Conservation (phyloP, 306 rosid genomes). For the Sindora glabra region DNA sequence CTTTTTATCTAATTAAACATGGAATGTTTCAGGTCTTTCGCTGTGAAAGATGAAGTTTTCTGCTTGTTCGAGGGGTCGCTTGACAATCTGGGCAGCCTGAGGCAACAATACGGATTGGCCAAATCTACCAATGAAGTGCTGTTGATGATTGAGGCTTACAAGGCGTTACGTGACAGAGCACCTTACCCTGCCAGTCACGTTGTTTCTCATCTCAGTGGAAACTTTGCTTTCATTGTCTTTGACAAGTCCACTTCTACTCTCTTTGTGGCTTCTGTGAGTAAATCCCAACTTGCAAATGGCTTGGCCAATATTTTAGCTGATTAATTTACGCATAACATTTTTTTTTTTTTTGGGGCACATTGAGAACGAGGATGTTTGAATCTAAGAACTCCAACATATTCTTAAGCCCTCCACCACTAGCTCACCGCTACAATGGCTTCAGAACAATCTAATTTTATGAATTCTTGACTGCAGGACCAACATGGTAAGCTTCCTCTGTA, state of each 20-base stretch:
- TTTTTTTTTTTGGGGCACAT: too few relatives aligned
- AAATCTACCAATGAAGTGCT: conserved; percentile 74
- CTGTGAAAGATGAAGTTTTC: conserved; percentile 86
- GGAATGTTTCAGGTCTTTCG: conserved; percentile 63
- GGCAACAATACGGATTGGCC: conserved; percentile 78
- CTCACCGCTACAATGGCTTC: too few relatives aligned
- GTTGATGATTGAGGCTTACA: conserved; percentile 83
- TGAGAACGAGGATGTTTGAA: too few relatives aligned
- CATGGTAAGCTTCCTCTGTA: conserved; percentile 66
- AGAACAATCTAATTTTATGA: conserved; percentile 6
- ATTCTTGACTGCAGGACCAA: conserved; percentile 73
- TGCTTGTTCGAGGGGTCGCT: conserved; percentile 86
- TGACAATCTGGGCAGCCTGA: conserved; percentile 80
- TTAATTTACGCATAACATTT: too few relatives aligned
- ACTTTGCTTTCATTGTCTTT: conserved; percentile 71
- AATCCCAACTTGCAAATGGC: neutral
- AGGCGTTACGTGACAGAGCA: conserved; percentile 89
- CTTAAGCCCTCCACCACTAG: too few relatives aligned
- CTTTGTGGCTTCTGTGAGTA: conserved; percentile 78
- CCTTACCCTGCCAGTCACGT: conserved; percentile 90
- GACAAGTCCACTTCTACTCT: conserved; percentile 85
- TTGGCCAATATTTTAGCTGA: neutral
- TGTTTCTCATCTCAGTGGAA: conserved; percentile 80
- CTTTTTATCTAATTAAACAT: neutral
- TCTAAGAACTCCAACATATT: too few relatives aligned